These are phyloP conservation scores for Termitomyces sp. DNA, from an alignment of 768 basidiomycete genomes.

Conservation along the genomic window DNA sequence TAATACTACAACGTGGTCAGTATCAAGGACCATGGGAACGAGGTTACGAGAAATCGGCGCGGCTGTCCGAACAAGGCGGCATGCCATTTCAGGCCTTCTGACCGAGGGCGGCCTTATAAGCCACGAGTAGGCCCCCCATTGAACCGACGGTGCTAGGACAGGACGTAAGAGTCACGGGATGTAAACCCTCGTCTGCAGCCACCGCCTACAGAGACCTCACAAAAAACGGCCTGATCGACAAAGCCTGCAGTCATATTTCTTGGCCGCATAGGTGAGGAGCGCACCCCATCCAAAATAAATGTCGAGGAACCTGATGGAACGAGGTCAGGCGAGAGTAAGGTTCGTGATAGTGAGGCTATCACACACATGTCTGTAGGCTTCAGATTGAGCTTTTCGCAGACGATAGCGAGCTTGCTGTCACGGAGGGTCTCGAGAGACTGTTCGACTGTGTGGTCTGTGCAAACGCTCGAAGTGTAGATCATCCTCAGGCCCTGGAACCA, in stretches of 20 bases:
- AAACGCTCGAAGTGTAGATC: constrained; percentile 85
- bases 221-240: constrained; percentile 84
- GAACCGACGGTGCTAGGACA: too few relatives aligned
- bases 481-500: constrained; percentile 55
- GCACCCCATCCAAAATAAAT: constrained; percentile 45
- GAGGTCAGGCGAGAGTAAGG: too few relatives aligned
- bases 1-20: too few relatives aligned
- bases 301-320: constrained; percentile 54
- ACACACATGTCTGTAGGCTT: constrained; percentile 69
- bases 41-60: too few relatives aligned
- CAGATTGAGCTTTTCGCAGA: constrained; percentile 91
- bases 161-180: too few relatives aligned
- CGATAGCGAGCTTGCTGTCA: constrained; percentile 95
- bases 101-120: too few relatives aligned
- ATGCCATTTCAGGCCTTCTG: too few relatives aligned
- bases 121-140: too few relatives aligned
- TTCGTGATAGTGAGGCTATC: constrained; percentile 10
- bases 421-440: constrained; percentile 92
- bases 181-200: too few relatives aligned
- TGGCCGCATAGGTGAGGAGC: constrained; percentile 87
- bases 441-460: constrained; percentile 59
- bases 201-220: too few relatives aligned
- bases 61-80: too few relatives aligned
- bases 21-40: too few relatives aligned
- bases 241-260: constrained; percentile 88